phyloP scores from a whole-genome alignment of 306 rosid species.

The Arachis stenosperma region DNA sequence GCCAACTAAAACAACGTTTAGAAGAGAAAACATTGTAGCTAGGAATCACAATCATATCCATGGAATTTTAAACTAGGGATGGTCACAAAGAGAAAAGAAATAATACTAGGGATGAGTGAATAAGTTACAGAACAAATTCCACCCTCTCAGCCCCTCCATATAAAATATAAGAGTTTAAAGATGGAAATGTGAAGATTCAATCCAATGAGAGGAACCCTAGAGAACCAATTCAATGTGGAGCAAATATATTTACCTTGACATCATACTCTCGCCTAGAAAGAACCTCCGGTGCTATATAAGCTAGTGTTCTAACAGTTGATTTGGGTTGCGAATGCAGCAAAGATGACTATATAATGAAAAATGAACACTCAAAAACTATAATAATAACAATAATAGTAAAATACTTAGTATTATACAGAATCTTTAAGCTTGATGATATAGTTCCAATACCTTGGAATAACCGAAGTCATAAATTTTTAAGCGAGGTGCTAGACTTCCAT shows the following conservation, averaged over 20 bases:
- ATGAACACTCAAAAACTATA: not conserved
- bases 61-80: not conserved
- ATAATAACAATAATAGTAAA: not conserved
- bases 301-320: slow-evolving; percentile 74
- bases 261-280: slow-evolving; percentile 67
- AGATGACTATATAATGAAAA: slow-evolving; percentile 54
- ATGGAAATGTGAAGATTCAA: slow-evolving; percentile 16
- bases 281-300: slow-evolving; percentile 74
- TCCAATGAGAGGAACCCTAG: slow-evolving; percentile 24
- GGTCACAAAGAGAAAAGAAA: not conserved
- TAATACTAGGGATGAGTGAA: slow-evolving; percentile 3
- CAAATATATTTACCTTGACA: slow-evolving; percentile 55
- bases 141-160: not conserved
- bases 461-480: slow-evolving; percentile 73
- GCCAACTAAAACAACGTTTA: slow-evolving; percentile 53
- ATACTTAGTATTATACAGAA: not conserved
- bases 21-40: slow-evolving; percentile 27
- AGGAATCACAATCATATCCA: not conserved
- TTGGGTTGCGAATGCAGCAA: slow-evolving; percentile 69
- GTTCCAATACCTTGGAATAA: slow-evolving; percentile 58
- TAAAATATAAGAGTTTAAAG: not conserved
- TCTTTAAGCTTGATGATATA: slow-evolving; percentile 23
- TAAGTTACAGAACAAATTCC: slow-evolving; percentile 1
- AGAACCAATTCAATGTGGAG: not conserved
- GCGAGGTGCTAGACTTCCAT: slow-evolving; percentile 77